Evolutionary conservation across 805 yeast species (phyloP).

Genomic region (Ogataea pini): DNA sequence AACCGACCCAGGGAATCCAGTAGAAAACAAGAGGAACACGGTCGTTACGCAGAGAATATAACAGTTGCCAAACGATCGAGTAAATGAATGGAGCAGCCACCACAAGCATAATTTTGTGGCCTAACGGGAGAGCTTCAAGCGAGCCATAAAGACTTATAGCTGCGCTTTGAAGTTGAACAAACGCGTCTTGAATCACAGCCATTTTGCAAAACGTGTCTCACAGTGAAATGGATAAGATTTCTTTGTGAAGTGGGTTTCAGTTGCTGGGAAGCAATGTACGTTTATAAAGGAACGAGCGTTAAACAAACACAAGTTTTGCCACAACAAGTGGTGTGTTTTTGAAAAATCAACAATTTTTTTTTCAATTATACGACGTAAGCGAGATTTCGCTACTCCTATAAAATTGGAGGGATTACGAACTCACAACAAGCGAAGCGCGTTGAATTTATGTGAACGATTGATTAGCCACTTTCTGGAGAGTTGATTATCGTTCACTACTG

Average conservation of each 20-base stretch:
- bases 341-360: conserved; percentile 3
- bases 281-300: background rate
- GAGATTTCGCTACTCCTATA: conserved; percentile 5
- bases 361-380: conserved; percentile 11
- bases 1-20: conserved; percentile 95
- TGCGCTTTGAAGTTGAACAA: conserved; percentile 20
- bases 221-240: too few relatives aligned
- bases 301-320: background rate
- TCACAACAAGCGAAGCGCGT: background rate
- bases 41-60: conserved; percentile 72
- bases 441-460: too few relatives aligned
- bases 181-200: conserved; percentile 30
- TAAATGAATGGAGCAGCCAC: conserved; percentile 61
- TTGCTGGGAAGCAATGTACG: background rate
- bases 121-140: conserved; percentile 18
- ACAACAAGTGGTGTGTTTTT: conserved; percentile 8
- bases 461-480: too few relatives aligned
- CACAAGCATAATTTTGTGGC: conserved; percentile 36
- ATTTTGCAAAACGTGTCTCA: conserved; percentile 12
- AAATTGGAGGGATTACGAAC: conserved; percentile 3
- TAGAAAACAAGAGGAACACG: conserved; percentile 89
- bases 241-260: too few relatives aligned
- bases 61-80: conserved; percentile 63
- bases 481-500: too few relatives aligned
- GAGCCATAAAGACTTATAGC: background rate